Conservation (phyloP, 2,329 filamentous ascomycete species). For the Stagonosporopsis chrysanthemi region DNA sequence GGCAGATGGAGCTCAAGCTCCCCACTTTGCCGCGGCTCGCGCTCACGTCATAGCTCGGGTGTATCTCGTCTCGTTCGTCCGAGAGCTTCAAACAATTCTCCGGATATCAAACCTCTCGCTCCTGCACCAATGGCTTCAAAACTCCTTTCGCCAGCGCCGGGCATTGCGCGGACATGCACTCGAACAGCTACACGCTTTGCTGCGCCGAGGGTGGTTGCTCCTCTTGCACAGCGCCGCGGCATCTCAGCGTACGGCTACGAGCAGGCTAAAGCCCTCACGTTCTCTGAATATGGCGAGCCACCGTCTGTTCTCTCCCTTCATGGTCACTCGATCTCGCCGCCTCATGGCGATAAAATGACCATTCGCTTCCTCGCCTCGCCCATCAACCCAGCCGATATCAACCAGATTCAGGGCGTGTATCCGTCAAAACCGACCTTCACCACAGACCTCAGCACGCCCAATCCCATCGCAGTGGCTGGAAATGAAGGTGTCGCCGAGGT, state of each 20-base stretch:
- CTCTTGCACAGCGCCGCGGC: slow-evolving; percentile 47
- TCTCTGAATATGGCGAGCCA: slow-evolving; percentile 77
- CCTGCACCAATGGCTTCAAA: slow-evolving; percentile 37
- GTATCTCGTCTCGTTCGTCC: slow-evolving; percentile 11
- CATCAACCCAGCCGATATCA: slow-evolving; percentile 97
- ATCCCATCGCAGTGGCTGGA: slow-evolving; percentile 79
- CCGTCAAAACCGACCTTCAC: slow-evolving; percentile 83
- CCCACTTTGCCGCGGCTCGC: slow-evolving; percentile 34
- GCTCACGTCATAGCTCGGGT: slow-evolving; percentile 40
- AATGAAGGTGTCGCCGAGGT: slow-evolving; percentile 97
- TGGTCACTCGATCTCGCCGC: slow-evolving; percentile 77
- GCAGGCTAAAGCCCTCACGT: slow-evolving; percentile 82
- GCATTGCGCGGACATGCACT: slow-evolving; percentile 27
- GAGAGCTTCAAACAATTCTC: slow-evolving; percentile 15
- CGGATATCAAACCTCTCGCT: slow-evolving; percentile 3
- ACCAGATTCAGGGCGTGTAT: slow-evolving; percentile 97
- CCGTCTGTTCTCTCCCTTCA: slow-evolving; percentile 74
- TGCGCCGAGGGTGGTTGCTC: slow-evolving; percentile 7
- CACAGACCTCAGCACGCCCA: slow-evolving; percentile 75
- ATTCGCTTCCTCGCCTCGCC: slow-evolving; percentile 88
- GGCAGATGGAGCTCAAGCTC: slow-evolving; percentile 4
- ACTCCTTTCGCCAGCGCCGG: slow-evolving; percentile 28
- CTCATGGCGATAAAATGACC: slow-evolving; percentile 74
- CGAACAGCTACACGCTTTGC: slow-evolving; percentile 14
- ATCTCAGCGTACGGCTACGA: slow-evolving; percentile 78